These are phyloP conservation scores for Verticillium longisporum DNA, from an alignment of 2,329 filamentous ascomycete species.

Conservation along the genomic window DNA sequence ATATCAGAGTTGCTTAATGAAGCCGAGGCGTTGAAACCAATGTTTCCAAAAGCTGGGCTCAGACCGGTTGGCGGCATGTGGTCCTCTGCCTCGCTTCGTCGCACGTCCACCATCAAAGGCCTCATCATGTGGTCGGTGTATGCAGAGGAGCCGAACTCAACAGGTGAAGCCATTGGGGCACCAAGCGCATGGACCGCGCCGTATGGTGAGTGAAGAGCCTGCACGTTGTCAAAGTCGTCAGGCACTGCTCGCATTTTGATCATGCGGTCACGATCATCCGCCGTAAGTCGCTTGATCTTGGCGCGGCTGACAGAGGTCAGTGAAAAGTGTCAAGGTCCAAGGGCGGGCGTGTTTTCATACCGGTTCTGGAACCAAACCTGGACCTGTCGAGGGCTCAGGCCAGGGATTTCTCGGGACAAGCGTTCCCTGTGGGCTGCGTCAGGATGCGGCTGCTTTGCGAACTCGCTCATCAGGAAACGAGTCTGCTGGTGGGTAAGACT, in stretches of 20 bases:
- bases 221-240: slow-evolving; percentile 64
- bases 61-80: slow-evolving; percentile 62
- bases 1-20: slow-evolving; percentile 46
- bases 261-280: slow-evolving; percentile 63
- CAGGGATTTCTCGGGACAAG: slow-evolving; percentile 83
- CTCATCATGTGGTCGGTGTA: slow-evolving; percentile 58
- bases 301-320: slow-evolving; percentile 43
- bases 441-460: slow-evolving; percentile 88
- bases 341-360: slow-evolving; percentile 41
- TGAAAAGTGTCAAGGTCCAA: not conserved
- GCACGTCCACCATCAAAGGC: slow-evolving; percentile 62
- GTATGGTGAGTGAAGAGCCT: slow-evolving; percentile 61
- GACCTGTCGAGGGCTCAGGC: slow-evolving; percentile 83
- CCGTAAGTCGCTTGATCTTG: slow-evolving; percentile 65
- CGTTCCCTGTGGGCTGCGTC: slow-evolving; percentile 86
- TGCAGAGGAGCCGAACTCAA: slow-evolving; percentile 39
- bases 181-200: slow-evolving; percentile 51
- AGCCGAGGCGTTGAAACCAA: slow-evolving; percentile 53
- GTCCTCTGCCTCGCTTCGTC: slow-evolving; percentile 56
- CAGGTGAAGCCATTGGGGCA: slow-evolving; percentile 38
- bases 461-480: slow-evolving; percentile 96
- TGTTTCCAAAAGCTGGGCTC: slow-evolving; percentile 59
- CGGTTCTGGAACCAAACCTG: slow-evolving; percentile 99
- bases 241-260: slow-evolving; percentile 67
- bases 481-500: slow-evolving; percentile 95